Conservation (phyloP, 2,329 filamentous ascomycete genomes). For the Fusarium veterinarium region DNA sequence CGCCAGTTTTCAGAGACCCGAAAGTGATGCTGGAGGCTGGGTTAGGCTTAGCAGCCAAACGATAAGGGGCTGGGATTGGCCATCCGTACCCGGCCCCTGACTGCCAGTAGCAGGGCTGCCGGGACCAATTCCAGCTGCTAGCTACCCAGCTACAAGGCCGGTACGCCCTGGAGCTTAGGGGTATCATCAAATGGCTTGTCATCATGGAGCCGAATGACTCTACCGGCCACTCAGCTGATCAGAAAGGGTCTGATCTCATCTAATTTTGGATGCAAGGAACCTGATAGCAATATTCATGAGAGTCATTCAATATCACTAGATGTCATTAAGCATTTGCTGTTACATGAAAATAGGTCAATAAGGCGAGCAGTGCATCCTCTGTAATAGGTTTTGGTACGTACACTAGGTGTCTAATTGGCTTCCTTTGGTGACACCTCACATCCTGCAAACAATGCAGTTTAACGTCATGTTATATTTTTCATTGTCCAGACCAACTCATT, state of each 20-base stretch:
- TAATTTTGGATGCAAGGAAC: neutral
- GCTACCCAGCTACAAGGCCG: conserved; percentile 26
- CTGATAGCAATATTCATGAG: neutral
- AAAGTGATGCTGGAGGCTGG: conserved; percentile 32
- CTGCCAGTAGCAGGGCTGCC: conserved; percentile 32
- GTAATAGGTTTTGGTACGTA: neutral
- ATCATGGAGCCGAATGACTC: conserved; percentile 35
- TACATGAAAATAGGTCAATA: neutral
- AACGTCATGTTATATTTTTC: neutral
- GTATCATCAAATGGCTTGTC: neutral
- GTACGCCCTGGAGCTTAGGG: conserved; percentile 18
- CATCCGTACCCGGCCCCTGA: conserved; percentile 21
- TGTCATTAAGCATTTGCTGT: neutral
- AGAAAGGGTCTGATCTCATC: neutral
- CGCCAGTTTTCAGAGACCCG: conserved; percentile 22
- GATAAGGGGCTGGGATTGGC: conserved; percentile 9
- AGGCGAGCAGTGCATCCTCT: neutral
- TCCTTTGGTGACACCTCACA: neutral
- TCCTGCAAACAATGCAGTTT: neutral
- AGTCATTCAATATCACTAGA: neutral
- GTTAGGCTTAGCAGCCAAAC: conserved; percentile 50
- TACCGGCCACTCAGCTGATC: conserved; percentile 19
- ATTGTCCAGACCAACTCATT: neutral
- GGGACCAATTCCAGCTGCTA: conserved; percentile 16
- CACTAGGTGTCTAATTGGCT: neutral